Evolutionary conservation across 768 basidiomycete genomes (phyloP).

Genomic region (Naganishia kalamii): DNA sequence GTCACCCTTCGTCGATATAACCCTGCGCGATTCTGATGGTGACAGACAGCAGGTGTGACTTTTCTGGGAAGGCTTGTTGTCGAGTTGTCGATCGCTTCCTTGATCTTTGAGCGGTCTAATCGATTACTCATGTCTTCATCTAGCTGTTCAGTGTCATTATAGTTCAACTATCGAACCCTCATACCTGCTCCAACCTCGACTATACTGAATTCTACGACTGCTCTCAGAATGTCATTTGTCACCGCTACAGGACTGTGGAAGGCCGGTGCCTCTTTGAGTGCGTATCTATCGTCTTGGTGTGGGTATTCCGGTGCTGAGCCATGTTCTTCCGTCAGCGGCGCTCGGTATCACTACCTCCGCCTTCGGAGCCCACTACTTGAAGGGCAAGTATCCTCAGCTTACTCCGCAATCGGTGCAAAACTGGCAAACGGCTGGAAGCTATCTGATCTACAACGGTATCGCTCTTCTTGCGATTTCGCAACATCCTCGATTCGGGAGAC

Average conservation of each 20-base stretch:
- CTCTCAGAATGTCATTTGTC: background rate
- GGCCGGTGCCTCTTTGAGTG: constrained; percentile 9
- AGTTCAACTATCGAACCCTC: background rate
- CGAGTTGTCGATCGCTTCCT: too few relatives aligned
- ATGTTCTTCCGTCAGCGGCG: background rate
- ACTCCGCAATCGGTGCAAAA: constrained; percentile 30
- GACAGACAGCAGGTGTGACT: too few relatives aligned
- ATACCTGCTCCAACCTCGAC: background rate
- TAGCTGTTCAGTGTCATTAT: background rate
- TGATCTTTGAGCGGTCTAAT: too few relatives aligned
- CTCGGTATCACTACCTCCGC: constrained; percentile 25
- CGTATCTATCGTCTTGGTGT: background rate
- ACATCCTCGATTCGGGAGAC: constrained; percentile 24
- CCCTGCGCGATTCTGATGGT: too few relatives aligned
- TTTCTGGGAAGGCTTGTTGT: too few relatives aligned
- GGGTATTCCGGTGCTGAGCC: background rate
- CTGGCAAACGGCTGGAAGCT: constrained; percentile 39
- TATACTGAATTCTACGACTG: background rate
- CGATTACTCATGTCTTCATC: too few relatives aligned
- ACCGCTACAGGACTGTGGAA: constrained; percentile 12
- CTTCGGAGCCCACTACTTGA: constrained; percentile 44
- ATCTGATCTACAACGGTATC: constrained; percentile 45
- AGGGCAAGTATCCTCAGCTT: constrained; percentile 30
- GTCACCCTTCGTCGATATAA: too few relatives aligned
- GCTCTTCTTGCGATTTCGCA: constrained; percentile 41